Evolutionary conservation across 805 yeast species (phyloP).

Genomic region (Wickerhamomyces bovis): DNA sequence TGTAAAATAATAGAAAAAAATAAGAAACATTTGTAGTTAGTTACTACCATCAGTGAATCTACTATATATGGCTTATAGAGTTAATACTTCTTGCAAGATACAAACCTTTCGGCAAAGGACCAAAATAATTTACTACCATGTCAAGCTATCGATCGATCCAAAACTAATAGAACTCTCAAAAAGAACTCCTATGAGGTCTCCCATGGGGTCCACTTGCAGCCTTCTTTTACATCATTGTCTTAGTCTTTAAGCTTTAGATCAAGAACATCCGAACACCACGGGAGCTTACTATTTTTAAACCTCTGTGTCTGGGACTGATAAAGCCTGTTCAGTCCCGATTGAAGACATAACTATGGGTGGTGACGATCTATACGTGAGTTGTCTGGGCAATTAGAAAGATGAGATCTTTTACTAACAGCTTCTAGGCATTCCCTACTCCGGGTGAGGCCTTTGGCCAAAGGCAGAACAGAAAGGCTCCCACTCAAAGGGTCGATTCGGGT

Average conservation of each 20-base stretch:
- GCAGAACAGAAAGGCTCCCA: slow-evolving; percentile 10
- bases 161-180: too few species aligned
- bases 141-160: too few species aligned
- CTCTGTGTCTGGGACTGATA: not conserved
- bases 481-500: not conserved
- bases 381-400: not conserved
- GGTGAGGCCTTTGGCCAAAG: slow-evolving; percentile 24
- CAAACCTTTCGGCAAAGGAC: too few species aligned
- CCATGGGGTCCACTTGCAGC: too few species aligned
- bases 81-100: too few species aligned
- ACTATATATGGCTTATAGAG: too few species aligned
- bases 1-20: slow-evolving; percentile 4
- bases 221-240: too few species aligned
- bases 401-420: slow-evolving; percentile 1
- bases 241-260: not conserved
- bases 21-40: not conserved
- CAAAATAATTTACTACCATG: too few species aligned
- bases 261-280: slow-evolving; percentile 2
- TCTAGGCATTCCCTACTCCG: slow-evolving; percentile 25
- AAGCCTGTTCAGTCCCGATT: not conserved
- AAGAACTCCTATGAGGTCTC: too few species aligned
- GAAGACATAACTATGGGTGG: slow-evolving; percentile 17
- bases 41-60: too few species aligned
- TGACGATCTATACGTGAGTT: slow-evolving; percentile 22
- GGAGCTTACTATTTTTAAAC: not conserved